Conservation (phyloP, 129 eudicot species). For the Apium graveolens region DNA sequence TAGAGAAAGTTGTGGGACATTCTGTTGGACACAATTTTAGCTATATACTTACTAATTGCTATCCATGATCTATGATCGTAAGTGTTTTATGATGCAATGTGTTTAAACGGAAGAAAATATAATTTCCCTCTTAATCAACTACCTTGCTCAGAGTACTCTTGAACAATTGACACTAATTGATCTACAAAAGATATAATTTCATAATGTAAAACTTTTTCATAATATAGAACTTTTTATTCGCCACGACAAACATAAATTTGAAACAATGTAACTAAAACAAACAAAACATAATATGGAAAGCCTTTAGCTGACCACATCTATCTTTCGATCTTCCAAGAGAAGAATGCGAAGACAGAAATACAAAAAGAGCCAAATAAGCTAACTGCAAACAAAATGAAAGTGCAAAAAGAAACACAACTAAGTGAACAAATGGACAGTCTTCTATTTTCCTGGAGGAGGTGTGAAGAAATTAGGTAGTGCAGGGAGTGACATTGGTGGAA, state of each 20-base stretch:
- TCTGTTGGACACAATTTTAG: background rate
- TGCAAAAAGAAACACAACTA: background rate
- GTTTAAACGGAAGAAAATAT: background rate
- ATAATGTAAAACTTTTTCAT: no score
- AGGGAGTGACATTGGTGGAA: conserved; percentile 6
- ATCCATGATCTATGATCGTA: background rate
- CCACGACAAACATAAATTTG: background rate
- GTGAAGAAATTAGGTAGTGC: background rate
- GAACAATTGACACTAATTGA: background rate
- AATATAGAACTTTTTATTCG: background rate
- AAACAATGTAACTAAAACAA: background rate
- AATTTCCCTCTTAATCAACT: background rate
- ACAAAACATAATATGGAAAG: background rate
- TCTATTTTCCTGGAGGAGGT: background rate
- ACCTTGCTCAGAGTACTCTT: background rate
- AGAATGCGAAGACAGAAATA: background rate
- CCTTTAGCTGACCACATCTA: background rate
- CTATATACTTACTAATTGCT: background rate
- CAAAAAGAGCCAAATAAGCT: background rate
- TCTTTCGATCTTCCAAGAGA: background rate
- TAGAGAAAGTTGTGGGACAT: background rate
- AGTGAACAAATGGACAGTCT: background rate
- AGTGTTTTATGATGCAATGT: background rate
- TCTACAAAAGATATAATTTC: background rate
- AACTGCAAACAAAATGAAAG: background rate